Evolutionary conservation across 2,329 filamentous ascomycete species (phyloP), one percentile per base, ranked within the genome.

Genomic region (Fusarium subtropicale): DNA sequence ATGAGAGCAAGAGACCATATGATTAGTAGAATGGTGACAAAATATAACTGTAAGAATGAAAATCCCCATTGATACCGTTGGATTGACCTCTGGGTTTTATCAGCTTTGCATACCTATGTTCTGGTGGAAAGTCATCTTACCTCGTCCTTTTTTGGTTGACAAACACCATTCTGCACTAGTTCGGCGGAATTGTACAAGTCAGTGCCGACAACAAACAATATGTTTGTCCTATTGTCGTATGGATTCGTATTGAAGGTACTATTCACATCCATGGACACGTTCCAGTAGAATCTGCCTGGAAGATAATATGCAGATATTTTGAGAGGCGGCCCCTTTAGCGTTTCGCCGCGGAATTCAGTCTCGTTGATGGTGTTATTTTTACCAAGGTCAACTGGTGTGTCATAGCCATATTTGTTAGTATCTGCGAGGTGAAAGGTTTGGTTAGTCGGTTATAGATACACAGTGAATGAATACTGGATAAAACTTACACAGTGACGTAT

Each of bases 11-110:
- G 2, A 1, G 46, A 61, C 60, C 60, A 68, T 1, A 56, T 4
- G 1, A 51, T 5, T 0, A 68, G 24, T 3, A 68, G 9, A 0
- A 55, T 5, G 0, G 12, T 10, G 15, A 60, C 36, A 0, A 51
- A 9, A 3, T 68, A 48, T 0, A 68, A 9, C 4, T 68, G 60
- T 3, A 68, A 20, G 30, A 61, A 68, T 1, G 64, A 68, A 5
- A 68, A 68, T 0, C 66, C 64, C 60, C 66, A 68, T 16, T 56
- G 34, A 4, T 53, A 68, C n/a, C 24, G 7, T 46, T 34, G 13
- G 1, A 41, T n/a, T 0, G 45, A 39, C 2, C 45, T 24, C 59
- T 62, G 9, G 2, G 0, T 0, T 0, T 1, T 12, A 0, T 62
- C 1, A 60, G 39, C 2, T 5, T 33, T 22, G 9, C 28, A 3